Conservation (phyloP, 306 rosid genomes). For the Cucumis melo region DNA sequence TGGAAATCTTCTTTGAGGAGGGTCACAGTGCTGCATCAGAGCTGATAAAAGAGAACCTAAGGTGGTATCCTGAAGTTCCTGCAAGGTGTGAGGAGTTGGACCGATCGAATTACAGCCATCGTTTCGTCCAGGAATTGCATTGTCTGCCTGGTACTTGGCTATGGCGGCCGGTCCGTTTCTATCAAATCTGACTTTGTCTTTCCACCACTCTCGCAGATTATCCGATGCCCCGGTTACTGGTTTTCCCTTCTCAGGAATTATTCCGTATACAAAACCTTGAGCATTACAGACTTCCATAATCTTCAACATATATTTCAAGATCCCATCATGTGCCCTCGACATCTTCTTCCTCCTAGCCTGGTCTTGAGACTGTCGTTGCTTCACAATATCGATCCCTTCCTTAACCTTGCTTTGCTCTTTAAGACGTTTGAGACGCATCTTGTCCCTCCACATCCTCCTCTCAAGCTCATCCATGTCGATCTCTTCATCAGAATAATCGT, state of each 20-base stretch:
- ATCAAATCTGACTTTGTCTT: conserved; percentile 76
- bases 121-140: conserved; percentile 36
- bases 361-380: conserved; percentile 61
- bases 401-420: conserved; percentile 48
- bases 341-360: conserved; percentile 87
- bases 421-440: conserved; percentile 40
- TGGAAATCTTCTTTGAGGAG: conserved; percentile 77
- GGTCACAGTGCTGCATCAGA: conserved; percentile 87
- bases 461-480: conserved; percentile 56
- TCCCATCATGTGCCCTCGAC: conserved; percentile 86
- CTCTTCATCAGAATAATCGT: conserved; percentile 56
- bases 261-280: conserved; percentile 82
- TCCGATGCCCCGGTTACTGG: conserved; percentile 81
- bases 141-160: conserved; percentile 55
- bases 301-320: conserved; percentile 74
- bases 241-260: conserved; percentile 79
- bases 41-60: conserved; percentile 79
- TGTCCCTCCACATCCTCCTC: conserved; percentile 68
- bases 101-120: conserved; percentile 48
- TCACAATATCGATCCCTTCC: conserved; percentile 45
- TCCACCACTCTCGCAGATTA: conserved; percentile 94
- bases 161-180: conserved; percentile 89
- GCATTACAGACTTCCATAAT: conserved; percentile 95
- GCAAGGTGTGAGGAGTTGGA: conserved; percentile 69
- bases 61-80: conserved; percentile 77